Evolutionary conservation across 306 rosid species (phyloP), one percentile per base, ranked within the genome.

Genomic region (Trichosanthes truncata): DNA sequence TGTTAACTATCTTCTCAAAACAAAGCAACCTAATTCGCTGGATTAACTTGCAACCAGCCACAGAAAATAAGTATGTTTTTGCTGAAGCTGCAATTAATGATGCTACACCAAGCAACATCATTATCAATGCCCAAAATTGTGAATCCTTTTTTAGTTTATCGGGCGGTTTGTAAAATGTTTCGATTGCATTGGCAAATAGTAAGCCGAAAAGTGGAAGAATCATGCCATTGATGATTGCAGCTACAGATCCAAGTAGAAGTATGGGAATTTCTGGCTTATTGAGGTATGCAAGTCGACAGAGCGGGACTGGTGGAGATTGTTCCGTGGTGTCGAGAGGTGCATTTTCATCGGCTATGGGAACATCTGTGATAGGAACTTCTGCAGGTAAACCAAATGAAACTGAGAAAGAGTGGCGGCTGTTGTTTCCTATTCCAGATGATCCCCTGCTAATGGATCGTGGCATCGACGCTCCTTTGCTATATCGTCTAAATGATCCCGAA

Each of bases 191-290:
- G 9, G 90, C 88, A 20, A 87, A 15, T 45, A 91, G 55, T 71
- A 90, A 62, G 68, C 94, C 96, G 21, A 82, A 72, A 62, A 75
- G 14, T 25, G 96, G 96, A 35, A 84, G 80, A 74, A 88, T 18
- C 25, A 82, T 29, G 7, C 96, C 97, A 76, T 67, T 84, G 82
- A 63, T 75, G 23, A 80, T 81, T 38, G 97, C 96, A 73, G 89
- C 93, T 55, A 89, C 26, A 33, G 85, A 74, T 23, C 94, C 97
- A 40, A 87, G 52, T 20, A 89, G 74, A 66, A 93, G 81, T 20
- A 82, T 73, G 59, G 88, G 93, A 84, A 89, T 83, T 86, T 93
- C 97, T 11, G 94, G 93, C 82, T 89, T 93, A 87, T 93, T 93
- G 73, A 93, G 93, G 82, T 68, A 80, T 11, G 93, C 93, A 56